Base-by-base conservation (phyloP, 108 stramenopile species). In the Stephanodiscus triporus region DNA sequence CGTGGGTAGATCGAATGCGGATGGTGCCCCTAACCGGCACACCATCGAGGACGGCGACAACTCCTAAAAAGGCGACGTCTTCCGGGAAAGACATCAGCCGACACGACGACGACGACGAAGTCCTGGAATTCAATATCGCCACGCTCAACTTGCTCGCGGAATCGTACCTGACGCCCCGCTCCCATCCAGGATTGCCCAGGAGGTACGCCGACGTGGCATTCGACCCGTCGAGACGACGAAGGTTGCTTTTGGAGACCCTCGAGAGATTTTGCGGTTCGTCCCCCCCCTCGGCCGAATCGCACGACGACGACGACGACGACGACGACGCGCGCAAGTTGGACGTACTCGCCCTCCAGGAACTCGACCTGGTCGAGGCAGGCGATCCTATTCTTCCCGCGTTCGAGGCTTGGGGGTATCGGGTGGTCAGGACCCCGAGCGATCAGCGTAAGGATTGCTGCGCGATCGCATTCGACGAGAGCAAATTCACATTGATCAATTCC, bases 81-180 rank as follows among this genome's bases (percentile, higher is more conserved):
- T 34, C 32, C 27, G 56, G 4, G 56, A 29, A 55, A 17, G 6
- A 16, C 67, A 36, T 14, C 51, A 2, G 1, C 70, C n/a, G 47
- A 70, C 16, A n/a, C 60, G 29, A 48, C 19, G 42, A 54, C 70
- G 30, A 42, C 57, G 38, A 50, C 27, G 2, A n/a, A 54, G 23
- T 55, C 0, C 26, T 80, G 38, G 61, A 70, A 54, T 84, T 84
- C 80, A 84, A 75, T 30, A 77, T 91, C 11, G 72, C 78, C 10
- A 84, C 84, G n/a, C 89, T 89, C 86, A 95, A 95, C 70, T 65
- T 92, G 20, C 73, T 95, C 43, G 94, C 94, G 6, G 87, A 92
- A 66, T 63, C 85, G 17, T 92, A 95, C 54, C 72, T 89, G 54
- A 83, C 75, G 43, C 86, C 75, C 36, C 78, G 86, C 60, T 91